Evolutionary conservation across 441 rosid species (phyloP).

Genomic region (Capsella rubella): DNA sequence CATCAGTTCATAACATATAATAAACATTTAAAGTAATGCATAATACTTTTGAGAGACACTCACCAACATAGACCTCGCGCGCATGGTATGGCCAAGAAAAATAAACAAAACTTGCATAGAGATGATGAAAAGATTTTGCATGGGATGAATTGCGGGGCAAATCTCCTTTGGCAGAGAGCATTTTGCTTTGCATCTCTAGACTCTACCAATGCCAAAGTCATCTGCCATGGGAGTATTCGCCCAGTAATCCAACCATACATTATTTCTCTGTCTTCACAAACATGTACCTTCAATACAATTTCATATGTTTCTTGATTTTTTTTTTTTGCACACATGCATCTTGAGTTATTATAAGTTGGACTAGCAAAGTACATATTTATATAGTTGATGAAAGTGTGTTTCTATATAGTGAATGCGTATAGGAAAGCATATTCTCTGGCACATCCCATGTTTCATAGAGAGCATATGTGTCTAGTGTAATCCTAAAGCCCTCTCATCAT

Average conservation of each 20-base stretch:
- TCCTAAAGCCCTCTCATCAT: constrained; percentile 33
- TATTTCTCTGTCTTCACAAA: constrained; percentile 11
- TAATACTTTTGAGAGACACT: constrained; percentile 3
- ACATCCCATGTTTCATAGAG: constrained; percentile 33
- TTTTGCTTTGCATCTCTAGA: constrained; percentile 7
- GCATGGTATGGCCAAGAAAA: background rate
- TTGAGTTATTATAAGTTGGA: constrained; percentile 26
- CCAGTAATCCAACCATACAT: constrained; percentile 35
- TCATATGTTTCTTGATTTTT: background rate
- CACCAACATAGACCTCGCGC: background rate
- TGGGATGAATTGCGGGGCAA: constrained; percentile 42
- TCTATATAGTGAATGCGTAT: constrained; percentile 6
- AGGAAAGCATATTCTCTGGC: constrained; percentile 34
- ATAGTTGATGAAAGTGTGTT: constrained; percentile 19
- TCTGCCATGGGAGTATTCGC: constrained; percentile 43
- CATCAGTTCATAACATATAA: background rate
- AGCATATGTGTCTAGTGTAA: constrained; percentile 43
- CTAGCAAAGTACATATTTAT: constrained; percentile 10
- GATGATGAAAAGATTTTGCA: constrained; percentile 11
- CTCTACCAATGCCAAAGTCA: background rate
- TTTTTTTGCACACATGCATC: background rate
- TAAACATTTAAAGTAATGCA: background rate
- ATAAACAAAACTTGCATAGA: background rate
- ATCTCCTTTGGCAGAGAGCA: constrained; percentile 42
- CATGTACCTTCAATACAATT: constrained; percentile 1